Conservation (phyloP, 1,139 yeast species). For the Pichia sorboxylosa region DNA sequence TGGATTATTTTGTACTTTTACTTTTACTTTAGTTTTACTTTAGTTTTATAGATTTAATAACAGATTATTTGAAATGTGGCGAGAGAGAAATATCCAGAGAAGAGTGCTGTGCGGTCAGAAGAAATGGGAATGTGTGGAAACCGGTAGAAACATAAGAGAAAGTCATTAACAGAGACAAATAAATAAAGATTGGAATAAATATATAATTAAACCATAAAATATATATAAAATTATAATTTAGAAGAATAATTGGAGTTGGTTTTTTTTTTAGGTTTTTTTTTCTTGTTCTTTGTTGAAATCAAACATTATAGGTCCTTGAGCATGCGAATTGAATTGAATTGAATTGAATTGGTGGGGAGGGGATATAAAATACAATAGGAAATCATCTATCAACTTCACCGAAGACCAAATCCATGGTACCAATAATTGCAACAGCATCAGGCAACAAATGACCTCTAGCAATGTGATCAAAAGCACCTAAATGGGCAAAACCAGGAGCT, state of each 20-base stretch:
- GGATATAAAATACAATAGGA: neutral
- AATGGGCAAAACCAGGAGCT: conserved; percentile 87
- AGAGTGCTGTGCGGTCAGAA: too few relatives aligned
- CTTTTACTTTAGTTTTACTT: too few relatives aligned
- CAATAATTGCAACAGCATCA: conserved; percentile 88
- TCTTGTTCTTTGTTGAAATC: neutral
- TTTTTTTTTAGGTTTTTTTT: neutral
- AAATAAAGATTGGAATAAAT: neutral
- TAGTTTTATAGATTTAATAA: too few relatives aligned
- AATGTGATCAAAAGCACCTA: conserved; percentile 80
- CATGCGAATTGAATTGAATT: neutral
- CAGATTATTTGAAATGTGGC: too few relatives aligned
- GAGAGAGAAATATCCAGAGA: too few relatives aligned
- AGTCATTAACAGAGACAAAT: neutral
- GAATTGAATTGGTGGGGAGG: neutral
- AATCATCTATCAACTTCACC: conserved; percentile 89
- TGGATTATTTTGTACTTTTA: too few relatives aligned
- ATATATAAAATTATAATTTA: conserved; percentile 1
- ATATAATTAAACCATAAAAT: too few relatives aligned
- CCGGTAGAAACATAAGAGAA: too few relatives aligned
- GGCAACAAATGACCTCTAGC: conserved; percentile 81
- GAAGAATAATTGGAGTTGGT: conserved; percentile 1
- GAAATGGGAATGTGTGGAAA: too few relatives aligned
- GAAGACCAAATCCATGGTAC: conserved; percentile 91
- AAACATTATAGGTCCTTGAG: neutral